Conservation (phyloP, 345 rosid species). For the Balakata baccata region DNA sequence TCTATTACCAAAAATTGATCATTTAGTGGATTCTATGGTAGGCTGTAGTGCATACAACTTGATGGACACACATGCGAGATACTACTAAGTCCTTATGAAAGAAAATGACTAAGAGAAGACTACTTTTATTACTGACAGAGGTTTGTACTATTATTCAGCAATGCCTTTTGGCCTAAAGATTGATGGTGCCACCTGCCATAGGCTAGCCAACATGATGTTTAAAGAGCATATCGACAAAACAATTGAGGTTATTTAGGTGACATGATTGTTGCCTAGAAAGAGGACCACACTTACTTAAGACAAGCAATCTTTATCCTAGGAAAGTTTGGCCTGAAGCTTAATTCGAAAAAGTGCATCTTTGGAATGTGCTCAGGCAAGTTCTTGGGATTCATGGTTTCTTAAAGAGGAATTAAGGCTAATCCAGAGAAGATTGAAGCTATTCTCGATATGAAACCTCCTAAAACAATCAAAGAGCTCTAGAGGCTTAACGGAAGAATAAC, state of each 20-base stretch:
- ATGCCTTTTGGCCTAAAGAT: neutral
- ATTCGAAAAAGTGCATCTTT: too few species aligned
- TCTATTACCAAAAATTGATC: neutral
- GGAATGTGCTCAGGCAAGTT: too few species aligned
- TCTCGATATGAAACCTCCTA: too few species aligned
- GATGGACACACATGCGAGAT: neutral
- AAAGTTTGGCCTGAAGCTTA: neutral
- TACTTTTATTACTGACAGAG: neutral
- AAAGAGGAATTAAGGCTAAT: too few species aligned
- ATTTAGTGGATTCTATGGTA: neutral
- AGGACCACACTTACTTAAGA: neutral
- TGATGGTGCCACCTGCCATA: neutral
- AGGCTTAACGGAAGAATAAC: too few species aligned
- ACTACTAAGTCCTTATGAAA: neutral
- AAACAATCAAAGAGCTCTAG: too few species aligned
- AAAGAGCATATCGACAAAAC: neutral
- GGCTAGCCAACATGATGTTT: neutral
- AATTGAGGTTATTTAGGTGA: neutral
- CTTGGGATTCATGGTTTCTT: too few species aligned
- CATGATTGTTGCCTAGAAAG: neutral
- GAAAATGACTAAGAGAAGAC: neutral
- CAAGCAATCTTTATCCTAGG: neutral
- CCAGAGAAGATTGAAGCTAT: too few species aligned
- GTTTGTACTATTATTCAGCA: neutral
- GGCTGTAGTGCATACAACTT: neutral